A percentile compares a stretch with the other conserved stretches of the same genome.
These are phyloP conservation scores for Aciculoconidium aculeatum DNA, from an alignment of 805 yeast species.

Conservation along the genomic window DNA sequence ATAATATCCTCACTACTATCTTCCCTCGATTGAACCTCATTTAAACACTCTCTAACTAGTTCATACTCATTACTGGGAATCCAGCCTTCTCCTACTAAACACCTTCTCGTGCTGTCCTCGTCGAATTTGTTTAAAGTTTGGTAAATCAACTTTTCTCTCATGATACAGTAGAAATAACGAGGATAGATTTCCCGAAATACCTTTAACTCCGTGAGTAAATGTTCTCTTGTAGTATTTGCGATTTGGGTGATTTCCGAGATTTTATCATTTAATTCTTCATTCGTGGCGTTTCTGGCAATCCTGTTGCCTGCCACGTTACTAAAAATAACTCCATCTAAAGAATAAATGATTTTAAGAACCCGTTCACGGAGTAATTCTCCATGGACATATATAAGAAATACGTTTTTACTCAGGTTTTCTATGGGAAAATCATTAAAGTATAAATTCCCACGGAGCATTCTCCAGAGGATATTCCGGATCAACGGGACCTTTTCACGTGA, in stretches of 20 bases:
- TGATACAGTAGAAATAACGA: slow-evolving; percentile 29
- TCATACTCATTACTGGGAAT: slow-evolving; percentile 51
- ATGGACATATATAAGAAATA: slow-evolving; percentile 35
- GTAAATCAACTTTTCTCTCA: slow-evolving; percentile 54
- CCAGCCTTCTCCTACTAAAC: slow-evolving; percentile 73
- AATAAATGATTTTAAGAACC: slow-evolving; percentile 30
- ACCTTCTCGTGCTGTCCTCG: slow-evolving; percentile 60
- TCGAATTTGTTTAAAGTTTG: slow-evolving; percentile 60
- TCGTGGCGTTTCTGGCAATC: slow-evolving; percentile 18
- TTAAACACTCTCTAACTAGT: slow-evolving; percentile 32
- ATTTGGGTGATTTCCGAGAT: slow-evolving; percentile 28
- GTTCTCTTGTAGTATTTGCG: slow-evolving; percentile 28
- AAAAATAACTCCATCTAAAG: slow-evolving; percentile 34
- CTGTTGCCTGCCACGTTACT: slow-evolving; percentile 31
- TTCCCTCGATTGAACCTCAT: slow-evolving; percentile 24
- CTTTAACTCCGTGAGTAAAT: slow-evolving; percentile 32
- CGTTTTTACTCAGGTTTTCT: slow-evolving; percentile 24
- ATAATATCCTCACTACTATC: slow-evolving; percentile 14
- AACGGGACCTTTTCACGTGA: slow-evolving; percentile 30
- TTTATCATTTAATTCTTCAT: slow-evolving; percentile 26
- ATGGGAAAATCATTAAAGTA: slow-evolving; percentile 36
- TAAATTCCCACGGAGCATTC: slow-evolving; percentile 38
- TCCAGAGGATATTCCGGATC: slow-evolving; percentile 36
- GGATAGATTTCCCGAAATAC: slow-evolving; percentile 31
- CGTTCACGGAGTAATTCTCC: slow-evolving; percentile 32